phyloP scores from a whole-genome alignment of 768 basidiomycete species.

The Hygrocybe punicea region DNA sequence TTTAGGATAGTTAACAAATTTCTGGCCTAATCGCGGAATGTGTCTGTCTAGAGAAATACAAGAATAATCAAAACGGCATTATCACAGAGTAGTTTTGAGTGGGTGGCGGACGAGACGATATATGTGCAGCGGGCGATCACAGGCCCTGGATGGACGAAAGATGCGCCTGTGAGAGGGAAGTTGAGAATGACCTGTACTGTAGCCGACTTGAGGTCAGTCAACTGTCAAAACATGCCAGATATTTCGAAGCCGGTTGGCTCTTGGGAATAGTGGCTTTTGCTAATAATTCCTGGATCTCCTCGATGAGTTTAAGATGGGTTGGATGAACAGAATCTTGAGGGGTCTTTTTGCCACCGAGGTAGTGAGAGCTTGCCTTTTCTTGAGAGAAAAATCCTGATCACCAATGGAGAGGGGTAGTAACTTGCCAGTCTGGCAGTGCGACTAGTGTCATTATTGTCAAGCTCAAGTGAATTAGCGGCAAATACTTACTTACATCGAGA shows the following conservation, averaged over 20 bases:
- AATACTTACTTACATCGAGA: too few species aligned
- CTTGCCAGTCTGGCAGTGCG: neutral
- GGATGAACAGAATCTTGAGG: constrained; percentile 3
- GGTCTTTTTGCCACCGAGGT: constrained; percentile 2
- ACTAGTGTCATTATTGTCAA: neutral
- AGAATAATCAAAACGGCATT: neutral
- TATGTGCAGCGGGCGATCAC: neutral
- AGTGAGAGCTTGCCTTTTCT: neutral
- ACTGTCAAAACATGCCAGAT: neutral
- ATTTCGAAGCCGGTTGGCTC: constrained; percentile 7
- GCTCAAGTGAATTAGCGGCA: neutral
- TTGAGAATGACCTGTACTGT: neutral
- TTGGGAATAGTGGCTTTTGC: too few species aligned
- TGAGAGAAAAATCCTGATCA: neutral
- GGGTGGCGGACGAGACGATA: neutral
- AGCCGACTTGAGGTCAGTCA: neutral
- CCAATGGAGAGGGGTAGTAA: constrained; percentile 1
- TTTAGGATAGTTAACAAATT: constrained; percentile 4
- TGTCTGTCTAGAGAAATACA: neutral
- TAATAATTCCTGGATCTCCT: too few species aligned
- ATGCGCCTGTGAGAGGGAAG: too few species aligned
- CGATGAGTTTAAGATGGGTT: neutral
- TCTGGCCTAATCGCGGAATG: neutral
- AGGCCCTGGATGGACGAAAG: neutral
- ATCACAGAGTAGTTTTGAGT: neutral